Conservation (phyloP, 371 early-diverging fungal species). For the Lichtheimia hyalospora region DNA sequence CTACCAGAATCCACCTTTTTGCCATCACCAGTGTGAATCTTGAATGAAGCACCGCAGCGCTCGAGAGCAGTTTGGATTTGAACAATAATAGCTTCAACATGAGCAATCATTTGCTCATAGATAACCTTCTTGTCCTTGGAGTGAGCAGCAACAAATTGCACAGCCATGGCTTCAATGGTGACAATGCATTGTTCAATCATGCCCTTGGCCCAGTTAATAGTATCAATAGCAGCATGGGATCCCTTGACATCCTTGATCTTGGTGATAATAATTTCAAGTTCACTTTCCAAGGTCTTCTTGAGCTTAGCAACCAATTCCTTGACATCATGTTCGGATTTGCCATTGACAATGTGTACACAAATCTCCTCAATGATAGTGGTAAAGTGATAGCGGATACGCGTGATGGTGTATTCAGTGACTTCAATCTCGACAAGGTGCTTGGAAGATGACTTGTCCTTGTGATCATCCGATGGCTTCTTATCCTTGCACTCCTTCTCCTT, state of each 20-base stretch:
- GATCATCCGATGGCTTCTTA: background rate
- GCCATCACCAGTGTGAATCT: background rate
- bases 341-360: background rate
- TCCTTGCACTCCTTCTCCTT: slow-evolving; percentile 2
- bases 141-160: background rate
- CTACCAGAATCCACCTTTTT: no score
- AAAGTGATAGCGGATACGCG: background rate
- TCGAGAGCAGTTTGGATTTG: background rate
- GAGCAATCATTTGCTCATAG: background rate
- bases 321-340: background rate
- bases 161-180: background rate
- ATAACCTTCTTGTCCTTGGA: background rate
- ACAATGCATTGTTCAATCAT: background rate
- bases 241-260: background rate
- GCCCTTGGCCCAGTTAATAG: background rate
- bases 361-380: background rate
- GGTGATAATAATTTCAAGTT: background rate
- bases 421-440: background rate
- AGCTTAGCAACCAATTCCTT: background rate
- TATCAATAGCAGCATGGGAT: background rate
- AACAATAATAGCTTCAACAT: background rate
- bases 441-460: background rate
- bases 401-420: background rate
- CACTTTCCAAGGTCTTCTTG: background rate
- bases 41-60: background rate